These are phyloP conservation scores for Clarireedia homoeocarpa DNA, from an alignment of 2,329 filamentous ascomycete genomes.

Conservation along the genomic window DNA sequence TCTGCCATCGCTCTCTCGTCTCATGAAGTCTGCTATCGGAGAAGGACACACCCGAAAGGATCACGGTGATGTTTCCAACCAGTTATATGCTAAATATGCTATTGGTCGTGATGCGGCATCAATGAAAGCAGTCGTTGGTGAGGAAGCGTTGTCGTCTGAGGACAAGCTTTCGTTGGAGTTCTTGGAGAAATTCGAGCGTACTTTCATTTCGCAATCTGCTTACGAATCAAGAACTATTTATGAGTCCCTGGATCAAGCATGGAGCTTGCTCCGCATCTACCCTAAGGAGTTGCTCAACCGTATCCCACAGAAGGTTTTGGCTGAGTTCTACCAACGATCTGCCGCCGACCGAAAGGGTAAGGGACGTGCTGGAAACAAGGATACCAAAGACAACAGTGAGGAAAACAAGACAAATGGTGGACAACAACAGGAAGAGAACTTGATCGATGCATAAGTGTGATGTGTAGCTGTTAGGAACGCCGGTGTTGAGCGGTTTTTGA, in stretches of 20 bases:
- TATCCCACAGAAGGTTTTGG: slow-evolving; percentile 74
- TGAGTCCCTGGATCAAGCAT: slow-evolving; percentile 91
- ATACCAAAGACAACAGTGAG: slow-evolving; percentile 33
- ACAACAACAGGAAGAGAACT: slow-evolving; percentile 48
- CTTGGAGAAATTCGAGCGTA: slow-evolving; percentile 94
- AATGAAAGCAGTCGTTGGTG: slow-evolving; percentile 99
- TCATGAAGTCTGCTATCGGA: slow-evolving; percentile 99
- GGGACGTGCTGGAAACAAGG: slow-evolving; percentile 41
- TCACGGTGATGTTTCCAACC: slow-evolving; percentile 97
- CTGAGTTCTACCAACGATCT: slow-evolving; percentile 73
- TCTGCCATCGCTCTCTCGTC: slow-evolving; percentile 90
- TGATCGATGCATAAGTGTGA: slow-evolving; percentile 47
- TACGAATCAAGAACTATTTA: slow-evolving; percentile 90
- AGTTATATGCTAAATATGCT: slow-evolving; percentile 98
- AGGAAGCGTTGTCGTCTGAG: slow-evolving; percentile 90
- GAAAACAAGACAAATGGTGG: slow-evolving; percentile 27
- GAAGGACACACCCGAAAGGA: slow-evolving; percentile 95
- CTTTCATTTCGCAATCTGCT: slow-evolving; percentile 84
- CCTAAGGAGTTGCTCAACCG: slow-evolving; percentile 97
- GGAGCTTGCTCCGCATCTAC: slow-evolving; percentile 94
- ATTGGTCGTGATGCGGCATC: slow-evolving; percentile 96
- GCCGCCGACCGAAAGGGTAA: slow-evolving; percentile 55
- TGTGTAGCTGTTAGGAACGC: slow-evolving; percentile 1
- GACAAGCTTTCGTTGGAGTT: slow-evolving; percentile 98
- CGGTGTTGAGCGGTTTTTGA: not conserved